These are phyloP conservation scores for Mycena leptocephala DNA, from an alignment of 768 basidiomycete genomes.

Conservation along the genomic window DNA sequence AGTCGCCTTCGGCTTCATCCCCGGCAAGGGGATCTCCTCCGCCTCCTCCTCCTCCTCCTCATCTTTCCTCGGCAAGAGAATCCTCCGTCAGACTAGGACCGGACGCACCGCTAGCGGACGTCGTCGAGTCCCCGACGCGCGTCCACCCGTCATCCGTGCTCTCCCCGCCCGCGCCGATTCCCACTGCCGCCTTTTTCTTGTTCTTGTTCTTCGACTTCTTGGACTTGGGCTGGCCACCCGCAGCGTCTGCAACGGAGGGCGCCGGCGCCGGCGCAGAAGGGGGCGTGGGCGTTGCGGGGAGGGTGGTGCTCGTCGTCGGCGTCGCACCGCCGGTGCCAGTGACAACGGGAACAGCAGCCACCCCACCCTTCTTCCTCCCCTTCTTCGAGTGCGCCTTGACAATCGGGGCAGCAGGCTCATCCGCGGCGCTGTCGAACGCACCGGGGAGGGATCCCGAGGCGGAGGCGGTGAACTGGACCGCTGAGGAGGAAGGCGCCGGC, in stretches of 20 bases:
- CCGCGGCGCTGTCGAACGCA: slow-evolving; percentile 3
- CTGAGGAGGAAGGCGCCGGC: neutral
- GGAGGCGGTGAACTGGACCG: no score
- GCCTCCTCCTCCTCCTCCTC: slow-evolving; percentile 35
- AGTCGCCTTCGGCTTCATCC: slow-evolving; percentile 33
- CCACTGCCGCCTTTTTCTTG: slow-evolving; percentile 27
- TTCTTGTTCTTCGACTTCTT: slow-evolving; percentile 47
- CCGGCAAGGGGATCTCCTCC: slow-evolving; percentile 34
- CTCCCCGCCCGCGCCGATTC: slow-evolving; percentile 4
- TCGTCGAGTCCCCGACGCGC: slow-evolving; percentile 23
- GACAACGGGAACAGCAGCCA: no score
- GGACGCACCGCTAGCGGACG: neutral
- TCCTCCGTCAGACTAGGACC: neutral
- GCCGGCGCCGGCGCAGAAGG: neutral
- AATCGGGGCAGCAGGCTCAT: neutral
- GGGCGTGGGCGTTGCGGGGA: neutral
- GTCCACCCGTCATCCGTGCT: slow-evolving; percentile 38
- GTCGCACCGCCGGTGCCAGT: no score
- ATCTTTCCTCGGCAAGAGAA: slow-evolving; percentile 33
- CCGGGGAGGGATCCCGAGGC: slow-evolving; percentile 16
- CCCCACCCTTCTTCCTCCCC: slow-evolving; percentile 45
- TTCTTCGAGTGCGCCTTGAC: slow-evolving; percentile 30
- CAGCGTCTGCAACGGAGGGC: neutral
- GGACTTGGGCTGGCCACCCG: neutral
- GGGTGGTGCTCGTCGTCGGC: no score